Percentiles rank a stretch among this genome's conserved stretches.
Conservation (phyloP, 1,139 yeast genomes). For the Kodamaea ohmeri region DNA sequence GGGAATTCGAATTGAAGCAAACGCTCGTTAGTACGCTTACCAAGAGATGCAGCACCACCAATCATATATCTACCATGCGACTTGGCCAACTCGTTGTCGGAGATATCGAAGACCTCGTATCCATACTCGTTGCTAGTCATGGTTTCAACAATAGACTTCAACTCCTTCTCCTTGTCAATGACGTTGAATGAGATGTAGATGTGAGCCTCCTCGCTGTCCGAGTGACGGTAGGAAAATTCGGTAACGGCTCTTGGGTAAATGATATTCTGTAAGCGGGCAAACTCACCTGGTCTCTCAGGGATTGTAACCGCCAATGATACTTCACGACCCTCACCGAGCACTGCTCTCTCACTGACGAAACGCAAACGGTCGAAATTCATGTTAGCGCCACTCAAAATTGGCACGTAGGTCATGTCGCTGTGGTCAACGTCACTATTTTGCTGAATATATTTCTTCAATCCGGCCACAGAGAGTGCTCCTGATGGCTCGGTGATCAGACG, state of each 20-base stretch:
- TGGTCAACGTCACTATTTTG: conserved; percentile 69
- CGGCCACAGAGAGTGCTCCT: conserved; percentile 96
- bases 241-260: conserved; percentile 88
- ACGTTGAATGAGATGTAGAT: conserved; percentile 88
- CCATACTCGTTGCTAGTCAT: conserved; percentile 40
- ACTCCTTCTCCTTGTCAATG: conserved; percentile 60
- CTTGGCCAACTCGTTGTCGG: conserved; percentile 92
- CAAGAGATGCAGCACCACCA: conserved; percentile 62
- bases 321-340: conserved; percentile 95
- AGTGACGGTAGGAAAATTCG: conserved; percentile 85
- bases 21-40: conserved; percentile 62
- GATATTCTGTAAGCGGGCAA: conserved; percentile 66
- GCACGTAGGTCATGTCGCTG: conserved; percentile 69
- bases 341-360: conserved; percentile 97
- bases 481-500: conserved; percentile 94
- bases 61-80: conserved; percentile 94
- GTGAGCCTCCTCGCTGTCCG: conserved; percentile 58
- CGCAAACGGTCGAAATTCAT: conserved; percentile 96
- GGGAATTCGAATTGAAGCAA: conserved; percentile 90
- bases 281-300: conserved; percentile 92
- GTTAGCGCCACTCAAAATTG: conserved; percentile 92
- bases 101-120: conserved; percentile 76
- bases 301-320: conserved; percentile 86
- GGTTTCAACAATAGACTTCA: conserved; percentile 35
- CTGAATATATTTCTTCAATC: conserved; percentile 76